Base-by-base conservation (phyloP, 73 alveolate species). In the Tetrahymena elliotti region DNA sequence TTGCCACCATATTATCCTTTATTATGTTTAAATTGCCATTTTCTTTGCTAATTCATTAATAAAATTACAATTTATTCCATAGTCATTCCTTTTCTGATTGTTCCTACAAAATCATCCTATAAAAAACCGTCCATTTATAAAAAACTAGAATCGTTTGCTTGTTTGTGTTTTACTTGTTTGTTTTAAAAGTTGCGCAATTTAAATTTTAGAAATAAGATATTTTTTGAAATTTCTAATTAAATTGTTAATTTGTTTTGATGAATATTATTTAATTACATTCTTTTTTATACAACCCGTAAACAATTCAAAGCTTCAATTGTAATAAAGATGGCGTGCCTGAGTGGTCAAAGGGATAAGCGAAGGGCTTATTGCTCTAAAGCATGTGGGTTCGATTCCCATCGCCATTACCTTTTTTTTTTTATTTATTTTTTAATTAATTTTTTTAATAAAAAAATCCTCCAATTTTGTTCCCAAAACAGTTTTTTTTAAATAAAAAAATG, bases 261-360 rank as follows among this genome's bases (percentile, higher is more conserved):
- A 68, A 68, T 68, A 22, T 68, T 18, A 31, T n/a, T 47, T 47
- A 47, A 47, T 15, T 47, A 4, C n/a, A 47, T 31, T 68, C 88
- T n/a, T 68, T 68, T 24, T 31, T 27, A 68, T 68, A 68, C 38
- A 68, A 68, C 88, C 88, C 88, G 88, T 68, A 68, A 68, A 68
- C 88, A 68, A 27, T 68, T 36, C n/a, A n/a, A n/a, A 36, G 20
- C n/a, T 68, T 7, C 2, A 31, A 22, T 68, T 27, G 38, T 68
- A 68, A 68, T 27, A 27, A 68, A 68, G 88, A 68, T 68, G 88
- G 88, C 88, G 88, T 68, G 88, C 88, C 88, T 68, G 88, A 68
- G 88, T 68, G 88, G 88, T 68, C 88, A 68, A 68, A 68, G 88
- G 88, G 88, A 68, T 68, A 68, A 68, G 88, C 88, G 88, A n/a